phyloP scores from a whole-genome alignment of 345 rosid species.

The Murraya paniculata region DNA sequence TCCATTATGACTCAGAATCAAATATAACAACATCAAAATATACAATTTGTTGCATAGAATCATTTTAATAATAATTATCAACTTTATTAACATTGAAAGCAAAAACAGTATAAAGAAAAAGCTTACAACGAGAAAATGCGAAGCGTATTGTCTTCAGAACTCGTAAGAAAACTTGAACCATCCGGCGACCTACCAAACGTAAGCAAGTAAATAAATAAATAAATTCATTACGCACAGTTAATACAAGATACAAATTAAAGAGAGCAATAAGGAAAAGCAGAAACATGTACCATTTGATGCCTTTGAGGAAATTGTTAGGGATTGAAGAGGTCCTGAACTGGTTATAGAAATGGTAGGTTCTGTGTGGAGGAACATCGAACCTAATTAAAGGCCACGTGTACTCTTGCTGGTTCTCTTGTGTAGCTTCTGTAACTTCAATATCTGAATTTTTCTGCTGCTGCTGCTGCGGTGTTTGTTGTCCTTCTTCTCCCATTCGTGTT shows the following conservation, averaged over 20 bases:
- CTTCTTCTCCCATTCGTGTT: constrained; percentile 28
- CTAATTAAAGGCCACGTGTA: constrained; percentile 51
- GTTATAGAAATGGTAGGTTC: constrained; percentile 62
- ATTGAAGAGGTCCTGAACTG: constrained; percentile 55
- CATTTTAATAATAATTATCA: background rate
- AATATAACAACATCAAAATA: background rate
- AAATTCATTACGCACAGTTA: background rate
- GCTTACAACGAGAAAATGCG: constrained; percentile 69
- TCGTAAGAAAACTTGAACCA: constrained; percentile 80
- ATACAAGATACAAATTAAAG: background rate
- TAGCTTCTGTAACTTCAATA: constrained; percentile 22
- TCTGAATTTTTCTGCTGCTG: constrained; percentile 9
- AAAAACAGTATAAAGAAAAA: background rate
- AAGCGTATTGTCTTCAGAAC: constrained; percentile 77
- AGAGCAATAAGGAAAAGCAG: background rate
- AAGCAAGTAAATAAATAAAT: constrained; percentile 4
- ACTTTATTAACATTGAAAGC: background rate
- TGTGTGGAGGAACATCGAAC: constrained; percentile 64
- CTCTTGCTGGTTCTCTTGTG: constrained; percentile 18
- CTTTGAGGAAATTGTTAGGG: constrained; percentile 93
- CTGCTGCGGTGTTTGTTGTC: constrained; percentile 12
- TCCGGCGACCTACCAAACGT: constrained; percentile 81
- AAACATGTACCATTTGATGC: constrained; percentile 59
- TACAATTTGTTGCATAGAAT: background rate
- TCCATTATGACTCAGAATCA: background rate